Evolutionary conservation across 2,329 filamentous ascomycete species (phyloP).

Genomic region (Fusarium phyllophilum): DNA sequence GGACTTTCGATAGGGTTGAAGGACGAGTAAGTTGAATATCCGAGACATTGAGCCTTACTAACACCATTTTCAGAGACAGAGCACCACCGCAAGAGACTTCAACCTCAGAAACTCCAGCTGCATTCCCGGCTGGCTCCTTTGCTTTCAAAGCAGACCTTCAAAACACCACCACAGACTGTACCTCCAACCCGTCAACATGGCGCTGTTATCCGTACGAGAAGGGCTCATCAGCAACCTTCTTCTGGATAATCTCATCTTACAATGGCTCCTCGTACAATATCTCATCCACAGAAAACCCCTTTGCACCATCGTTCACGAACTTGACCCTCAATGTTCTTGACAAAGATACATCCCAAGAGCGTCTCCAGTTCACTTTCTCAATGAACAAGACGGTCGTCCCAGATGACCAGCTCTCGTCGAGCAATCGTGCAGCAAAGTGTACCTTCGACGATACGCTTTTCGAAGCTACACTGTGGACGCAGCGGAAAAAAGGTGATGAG

Average conservation of each 20-base stretch:
- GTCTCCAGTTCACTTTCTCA: slow-evolving; percentile 66
- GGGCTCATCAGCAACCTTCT: slow-evolving; percentile 62
- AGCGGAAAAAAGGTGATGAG: slow-evolving; percentile 43
- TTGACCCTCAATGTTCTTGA: slow-evolving; percentile 61
- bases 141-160: slow-evolving; percentile 68
- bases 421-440: slow-evolving; percentile 62
- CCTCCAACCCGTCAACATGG: slow-evolving; percentile 67
- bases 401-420: slow-evolving; percentile 52
- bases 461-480: slow-evolving; percentile 69
- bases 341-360: slow-evolving; percentile 59
- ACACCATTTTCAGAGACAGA: slow-evolving; percentile 7
- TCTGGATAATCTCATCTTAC: slow-evolving; percentile 67
- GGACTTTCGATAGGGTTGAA: slow-evolving; percentile 55
- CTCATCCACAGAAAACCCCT: slow-evolving; percentile 65
- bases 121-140: slow-evolving; percentile 72
- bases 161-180: slow-evolving; percentile 65
- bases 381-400: slow-evolving; percentile 65
- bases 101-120: slow-evolving; percentile 10
- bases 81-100: slow-evolving; percentile 1
- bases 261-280: slow-evolving; percentile 59
- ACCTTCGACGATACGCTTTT: slow-evolving; percentile 67
- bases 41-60: background rate
- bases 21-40: slow-evolving; percentile 46
- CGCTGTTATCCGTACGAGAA: slow-evolving; percentile 66
- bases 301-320: slow-evolving; percentile 66